Base-by-base conservation (phyloP, 345 rosid species). In the Linum lewisii region DNA sequence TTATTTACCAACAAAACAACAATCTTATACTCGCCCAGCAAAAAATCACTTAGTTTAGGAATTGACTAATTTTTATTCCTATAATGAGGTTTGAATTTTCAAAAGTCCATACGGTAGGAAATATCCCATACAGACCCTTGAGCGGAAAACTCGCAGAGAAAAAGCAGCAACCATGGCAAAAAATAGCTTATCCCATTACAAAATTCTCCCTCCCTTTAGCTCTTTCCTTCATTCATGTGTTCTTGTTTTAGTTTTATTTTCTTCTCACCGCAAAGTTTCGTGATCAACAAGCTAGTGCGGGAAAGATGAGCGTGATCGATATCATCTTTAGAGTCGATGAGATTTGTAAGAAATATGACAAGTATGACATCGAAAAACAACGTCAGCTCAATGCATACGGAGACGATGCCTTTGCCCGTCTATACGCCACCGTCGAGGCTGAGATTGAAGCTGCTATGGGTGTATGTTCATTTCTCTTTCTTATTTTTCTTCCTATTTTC, bases 271-370 rank as follows among this genome's bases (percentile, higher is more conserved):
- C 36, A 2, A 14, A 53, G 22, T 2, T 38, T 38, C 45, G 45
- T 2, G 45, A 38, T 38, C 45, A 13, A 10, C 45, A 38, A 9
- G 45, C 45, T 13, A 38, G 45, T 2, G 15, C 4, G 20, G 9
- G 7, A 37, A 63, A 73, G 21, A 90, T 85, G 96, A 73, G 78
- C 51, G 88, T 84, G 44, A 82, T 85, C 4, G 81, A 84, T 59
- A 76, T 87, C 63, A 67, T 84, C 61, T 88, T 83, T 67, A 62
- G 95, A 66, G 82, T 84, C 61, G 93, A 92, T 9, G 83, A 77
- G 64, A 84, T 92, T 20, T 86, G 98, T 79, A 88, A 77, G 77
- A 88, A 75, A 63, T 86, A 86, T 56, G 93, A 86, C 25, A 83
- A 84, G 71, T 86, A 88, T 50, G 95, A 88, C 29, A 38, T 83